These are phyloP conservation scores for Ceratocystis smalleyi DNA, from an alignment of 2,329 filamentous ascomycete genomes.

Conservation along the genomic window DNA sequence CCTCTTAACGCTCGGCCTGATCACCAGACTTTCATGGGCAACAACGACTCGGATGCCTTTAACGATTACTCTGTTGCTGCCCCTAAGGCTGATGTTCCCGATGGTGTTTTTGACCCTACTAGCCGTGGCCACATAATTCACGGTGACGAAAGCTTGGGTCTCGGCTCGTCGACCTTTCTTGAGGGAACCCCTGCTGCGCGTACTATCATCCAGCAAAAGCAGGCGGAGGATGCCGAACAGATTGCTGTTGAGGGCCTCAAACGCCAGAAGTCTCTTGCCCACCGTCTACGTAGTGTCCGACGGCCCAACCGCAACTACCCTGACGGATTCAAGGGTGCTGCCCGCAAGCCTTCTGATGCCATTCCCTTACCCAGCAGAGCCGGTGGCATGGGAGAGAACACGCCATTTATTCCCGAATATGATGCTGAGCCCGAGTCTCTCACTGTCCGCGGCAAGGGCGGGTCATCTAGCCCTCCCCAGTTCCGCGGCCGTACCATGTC, in stretches of 20 bases:
- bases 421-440: slow-evolving; percentile 40
- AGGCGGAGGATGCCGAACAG: slow-evolving; percentile 51
- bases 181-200: slow-evolving; percentile 82
- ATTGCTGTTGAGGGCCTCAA: slow-evolving; percentile 44
- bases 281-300: slow-evolving; percentile 75
- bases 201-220: slow-evolving; percentile 58
- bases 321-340: slow-evolving; percentile 30
- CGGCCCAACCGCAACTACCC: slow-evolving; percentile 25
- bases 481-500: slow-evolving; percentile 13
- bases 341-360: slow-evolving; percentile 28
- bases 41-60: slow-evolving; percentile 68
- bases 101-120: slow-evolving; percentile 49
- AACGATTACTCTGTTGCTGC: slow-evolving; percentile 50
- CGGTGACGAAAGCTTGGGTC: slow-evolving; percentile 64
- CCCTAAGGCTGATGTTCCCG: slow-evolving; percentile 21
- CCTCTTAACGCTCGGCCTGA: slow-evolving; percentile 70
- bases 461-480: slow-evolving; percentile 7
- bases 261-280: slow-evolving; percentile 87
- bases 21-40: slow-evolving; percentile 74
- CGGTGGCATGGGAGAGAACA: slow-evolving; percentile 13
- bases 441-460: slow-evolving; percentile 28
- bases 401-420: slow-evolving; percentile 39
- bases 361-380: slow-evolving; percentile 15
- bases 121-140: slow-evolving; percentile 58
- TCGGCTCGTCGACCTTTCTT: slow-evolving; percentile 89